Conservation (phyloP, 495 filamentous ascomycete genomes). For the Lasiosphaeria miniovina region DNA sequence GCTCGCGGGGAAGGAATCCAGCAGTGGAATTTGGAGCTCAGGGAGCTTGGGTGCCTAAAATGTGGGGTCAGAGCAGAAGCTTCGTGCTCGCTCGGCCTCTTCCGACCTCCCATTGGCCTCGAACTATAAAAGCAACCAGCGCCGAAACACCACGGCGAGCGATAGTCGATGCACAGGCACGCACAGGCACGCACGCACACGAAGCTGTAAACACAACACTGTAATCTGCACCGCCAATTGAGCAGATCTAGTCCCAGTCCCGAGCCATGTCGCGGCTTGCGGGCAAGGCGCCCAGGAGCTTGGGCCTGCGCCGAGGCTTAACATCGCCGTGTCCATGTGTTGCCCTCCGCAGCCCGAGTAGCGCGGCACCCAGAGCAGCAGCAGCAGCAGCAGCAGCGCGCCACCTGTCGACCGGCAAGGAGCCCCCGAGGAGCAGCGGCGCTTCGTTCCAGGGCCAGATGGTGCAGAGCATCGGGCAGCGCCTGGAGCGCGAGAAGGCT, state of each 20-base stretch:
- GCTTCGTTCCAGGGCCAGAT: slow-evolving; percentile 80
- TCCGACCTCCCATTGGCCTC: too few relatives aligned
- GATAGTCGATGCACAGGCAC: too few relatives aligned
- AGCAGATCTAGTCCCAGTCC: background rate
- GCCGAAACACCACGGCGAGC: too few relatives aligned
- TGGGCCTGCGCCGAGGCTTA: slow-evolving; percentile 12
- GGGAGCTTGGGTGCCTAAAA: too few relatives aligned
- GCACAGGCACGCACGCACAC: too few relatives aligned
- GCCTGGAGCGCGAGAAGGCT: slow-evolving; percentile 69
- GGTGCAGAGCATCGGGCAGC: slow-evolving; percentile 75
- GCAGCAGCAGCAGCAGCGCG: slow-evolving; percentile 13
- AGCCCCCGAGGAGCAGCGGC: slow-evolving; percentile 15
- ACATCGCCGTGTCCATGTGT: background rate
- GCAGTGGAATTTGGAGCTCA: too few relatives aligned
- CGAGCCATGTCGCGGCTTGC: slow-evolving; percentile 31
- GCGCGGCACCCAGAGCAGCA: background rate
- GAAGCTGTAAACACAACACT: too few relatives aligned
- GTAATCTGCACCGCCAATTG: slow-evolving; percentile 40
- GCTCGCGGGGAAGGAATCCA: background rate
- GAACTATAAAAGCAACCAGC: too few relatives aligned
- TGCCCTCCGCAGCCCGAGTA: slow-evolving; percentile 1
- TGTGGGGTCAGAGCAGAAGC: too few relatives aligned
- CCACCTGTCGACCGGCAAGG: slow-evolving; percentile 25
- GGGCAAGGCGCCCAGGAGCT: slow-evolving; percentile 27
- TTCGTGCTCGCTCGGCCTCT: too few relatives aligned